Evolutionary conservation across 768 basidiomycete genomes (phyloP), one percentile per base, ranked within the genome.

Genomic region (Termitomyces heimii): DNA sequence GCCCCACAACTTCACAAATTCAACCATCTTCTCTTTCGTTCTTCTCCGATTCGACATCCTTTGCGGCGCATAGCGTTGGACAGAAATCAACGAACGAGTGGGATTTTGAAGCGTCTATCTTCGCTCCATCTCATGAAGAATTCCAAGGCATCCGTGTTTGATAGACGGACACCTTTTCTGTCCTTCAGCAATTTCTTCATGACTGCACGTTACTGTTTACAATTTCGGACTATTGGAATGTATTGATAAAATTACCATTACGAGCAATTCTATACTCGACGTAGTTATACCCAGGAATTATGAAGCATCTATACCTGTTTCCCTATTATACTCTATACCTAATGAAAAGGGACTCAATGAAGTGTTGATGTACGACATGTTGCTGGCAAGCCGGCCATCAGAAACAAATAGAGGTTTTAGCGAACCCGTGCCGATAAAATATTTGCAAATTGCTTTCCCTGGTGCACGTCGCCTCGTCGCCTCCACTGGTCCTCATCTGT

Each of bases 381-480:
- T 10, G 26, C 31, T 26, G 48, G 54, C 20, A 58, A 58, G 50
- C 48, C 51, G 54, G 58, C 61, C 54, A 62, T 59, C 61, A 59
- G 53, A 55, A 58, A 58, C 60, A 61, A 61, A 59, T 55, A 62
- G 39, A 37, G 18, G 35, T 26, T 4, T 40, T 12, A 29, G 51
- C 6, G 45, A 49, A 48, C 29, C 39, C 43, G 37, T n/a, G 46
- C 39, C 51, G 54, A 57, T 48, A 61, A 55, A 61, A 58, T 61
- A 61, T 55, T 61, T 58, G 18, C 53, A 32, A 26, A 39, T 34
- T 52, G 43, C 29, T 56, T 18, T 28, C n/a, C n/a, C 31, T 35
- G 46, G 54, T 46, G 39, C 22, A 28, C 53, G 10, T 40, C 47
- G 48, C 45, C 29, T 22, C 39, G 44, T 53, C 35, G 44, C 13